Base-by-base conservation (phyloP, 108 stramenopile species). In the Mediolabrus comicus region DNA sequence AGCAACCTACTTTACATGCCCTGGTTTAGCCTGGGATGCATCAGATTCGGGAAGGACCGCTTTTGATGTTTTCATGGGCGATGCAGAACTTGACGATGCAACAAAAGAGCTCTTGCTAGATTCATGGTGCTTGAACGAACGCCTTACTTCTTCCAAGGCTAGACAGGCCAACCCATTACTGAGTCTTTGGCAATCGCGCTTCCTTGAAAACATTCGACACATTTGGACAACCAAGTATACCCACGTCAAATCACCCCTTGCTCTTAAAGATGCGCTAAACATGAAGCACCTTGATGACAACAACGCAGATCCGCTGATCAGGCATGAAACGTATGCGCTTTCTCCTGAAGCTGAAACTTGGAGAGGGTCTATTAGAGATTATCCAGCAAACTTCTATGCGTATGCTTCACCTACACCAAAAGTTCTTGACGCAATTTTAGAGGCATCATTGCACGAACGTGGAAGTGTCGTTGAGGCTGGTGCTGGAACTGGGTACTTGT, bases 401-500 rank as follows among this genome's bases (percentile, higher is more conserved):
- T 79, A 79, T 49, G 77, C 77, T 16, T 57, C 63, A 43, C 77
- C 73, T 22, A 69, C 75, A 28, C 31, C 27, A 11, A 35, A 61
- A 22, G 61, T 67, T 22, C 19, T 76, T 7, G 13, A 63, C 28
- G 22, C 51, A 4, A 62, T 75, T 24, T 31, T 68, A 41, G 49
- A 57, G 22, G 19, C n/a, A 55, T 41, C 33, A 39, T 52, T 46
- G 39, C 16, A 43, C 22, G 33, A 22, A 16, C 30, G 36, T 5
- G 57, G 3, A 6, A 17, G 25, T 34, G 30, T 56, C 11, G 49
- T 75, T 22, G 77, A 78, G 65, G 72, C 67, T 33, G 77, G 77
- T 54, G 77, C 77, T 26, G 77, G 77, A 41, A 78, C 77, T 54
- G 77, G 77, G 24, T 78, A 78, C 49, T 73, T 67, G 66, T 67